Percentiles rank a stretch among this genome's conserved stretches.
phyloP scores from a whole-genome alignment of 495 filamentous ascomycete species.

The Halenospora varia region DNA sequence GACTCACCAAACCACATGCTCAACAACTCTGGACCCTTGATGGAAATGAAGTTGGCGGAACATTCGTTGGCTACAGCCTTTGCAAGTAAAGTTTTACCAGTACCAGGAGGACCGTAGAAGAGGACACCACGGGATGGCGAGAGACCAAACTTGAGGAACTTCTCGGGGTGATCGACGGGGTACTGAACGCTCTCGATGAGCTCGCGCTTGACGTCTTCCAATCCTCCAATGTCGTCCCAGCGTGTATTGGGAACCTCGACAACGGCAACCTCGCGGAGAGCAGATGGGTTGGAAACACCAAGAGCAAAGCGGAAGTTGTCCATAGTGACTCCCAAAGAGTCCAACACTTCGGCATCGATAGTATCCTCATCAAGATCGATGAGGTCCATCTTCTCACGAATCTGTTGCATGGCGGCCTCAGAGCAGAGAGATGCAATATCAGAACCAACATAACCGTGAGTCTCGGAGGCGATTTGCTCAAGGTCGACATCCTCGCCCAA shows the following conservation, averaged over 20 bases:
- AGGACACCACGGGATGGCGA: slow-evolving; percentile 97
- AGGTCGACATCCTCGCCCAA: slow-evolving; percentile 94
- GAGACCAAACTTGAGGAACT: slow-evolving; percentile 99
- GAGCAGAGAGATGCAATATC: slow-evolving; percentile 99
- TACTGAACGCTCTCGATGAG: slow-evolving; percentile 99
- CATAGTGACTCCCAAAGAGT: slow-evolving; percentile 98
- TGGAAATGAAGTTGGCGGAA: slow-evolving; percentile 97
- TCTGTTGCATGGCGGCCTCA: slow-evolving; percentile 99
- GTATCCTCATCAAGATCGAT: slow-evolving; percentile 99
- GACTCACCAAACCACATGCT: slow-evolving; percentile 99
- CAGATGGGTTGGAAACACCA: slow-evolving; percentile 96
- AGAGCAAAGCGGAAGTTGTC: slow-evolving; percentile 99
- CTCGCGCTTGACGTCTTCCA: slow-evolving; percentile 98
- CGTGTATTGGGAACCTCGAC: slow-evolving; percentile 98
- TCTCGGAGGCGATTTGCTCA: slow-evolving; percentile 94
- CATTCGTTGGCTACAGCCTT: slow-evolving; percentile 99
- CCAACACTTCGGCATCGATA: slow-evolving; percentile 96
- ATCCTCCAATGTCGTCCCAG: slow-evolving; percentile 99
- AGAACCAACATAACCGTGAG: slow-evolving; percentile 97
- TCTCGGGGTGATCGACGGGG: slow-evolving; percentile 98
- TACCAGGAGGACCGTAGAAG: slow-evolving; percentile 98
- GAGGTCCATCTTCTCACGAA: slow-evolving; percentile 99
- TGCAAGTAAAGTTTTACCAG: slow-evolving; percentile 98
- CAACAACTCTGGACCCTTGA: slow-evolving; percentile 96
- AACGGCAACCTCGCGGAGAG: slow-evolving; percentile 96